Evolutionary conservation across 805 yeast species (phyloP).

Genomic region (Nakazawaea molendinolei): DNA sequence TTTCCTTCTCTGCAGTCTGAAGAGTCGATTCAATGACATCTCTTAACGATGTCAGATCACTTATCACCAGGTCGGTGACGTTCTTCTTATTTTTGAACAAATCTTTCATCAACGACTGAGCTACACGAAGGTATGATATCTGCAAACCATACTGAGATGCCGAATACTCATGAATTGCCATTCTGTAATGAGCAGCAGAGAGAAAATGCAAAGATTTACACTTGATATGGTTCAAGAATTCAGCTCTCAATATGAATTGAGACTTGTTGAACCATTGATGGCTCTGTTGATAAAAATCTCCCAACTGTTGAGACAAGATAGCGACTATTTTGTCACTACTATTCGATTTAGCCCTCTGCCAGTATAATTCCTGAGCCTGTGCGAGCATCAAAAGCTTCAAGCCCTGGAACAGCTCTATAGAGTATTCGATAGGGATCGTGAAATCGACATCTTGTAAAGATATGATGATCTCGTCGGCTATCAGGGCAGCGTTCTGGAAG

Average conservation of each 20-base stretch:
- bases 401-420: constrained; percentile 40
- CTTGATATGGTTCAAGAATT: constrained; percentile 58
- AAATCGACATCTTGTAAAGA: constrained; percentile 17
- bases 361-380: constrained; percentile 82
- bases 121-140: constrained; percentile 47
- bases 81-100: constrained; percentile 35
- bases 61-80: constrained; percentile 35
- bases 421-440: constrained; percentile 37
- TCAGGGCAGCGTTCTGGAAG: constrained; percentile 71
- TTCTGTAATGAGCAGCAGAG: constrained; percentile 65
- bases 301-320: constrained; percentile 56
- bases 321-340: constrained; percentile 58
- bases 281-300: constrained; percentile 47
- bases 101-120: constrained; percentile 29
- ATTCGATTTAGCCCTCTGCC: constrained; percentile 61
- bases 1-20: constrained; percentile 63
- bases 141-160: constrained; percentile 62
- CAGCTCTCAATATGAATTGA: constrained; percentile 41
- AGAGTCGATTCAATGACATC: constrained; percentile 38
- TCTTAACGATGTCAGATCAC: constrained; percentile 46
- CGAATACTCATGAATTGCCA: constrained; percentile 42
- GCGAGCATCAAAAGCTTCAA: constrained; percentile 56
- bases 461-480: constrained; percentile 34
- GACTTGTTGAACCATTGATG: constrained; percentile 36
- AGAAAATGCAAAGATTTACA: constrained; percentile 60